Evolutionary conservation across 176 grass and related monocot genomes (phyloP).

Genomic region (Musa schizocarpa): DNA sequence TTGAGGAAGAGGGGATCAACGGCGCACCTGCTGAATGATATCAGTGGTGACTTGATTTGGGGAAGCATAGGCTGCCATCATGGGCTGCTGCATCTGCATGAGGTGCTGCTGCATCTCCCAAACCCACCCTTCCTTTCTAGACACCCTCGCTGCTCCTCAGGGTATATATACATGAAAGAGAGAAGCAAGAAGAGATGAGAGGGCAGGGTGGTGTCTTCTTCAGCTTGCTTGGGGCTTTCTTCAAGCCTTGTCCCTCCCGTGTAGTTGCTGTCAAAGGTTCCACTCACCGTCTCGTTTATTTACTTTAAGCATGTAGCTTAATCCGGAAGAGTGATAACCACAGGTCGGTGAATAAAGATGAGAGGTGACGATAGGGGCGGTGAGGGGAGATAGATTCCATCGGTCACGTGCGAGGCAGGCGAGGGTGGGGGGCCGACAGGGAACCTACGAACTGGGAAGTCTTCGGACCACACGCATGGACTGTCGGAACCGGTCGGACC

Average conservation of each 20-base stretch:
- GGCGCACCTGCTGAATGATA: slow-evolving; percentile 13
- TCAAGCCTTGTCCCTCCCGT: neutral
- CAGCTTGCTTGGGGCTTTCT: slow-evolving; percentile 1
- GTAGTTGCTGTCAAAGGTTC: slow-evolving; percentile 5
- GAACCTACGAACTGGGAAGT: too few relatives aligned
- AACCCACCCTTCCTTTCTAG: neutral
- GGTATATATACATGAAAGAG: neutral
- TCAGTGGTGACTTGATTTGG: slow-evolving; percentile 20
- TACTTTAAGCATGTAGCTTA: neutral
- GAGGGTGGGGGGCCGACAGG: neutral
- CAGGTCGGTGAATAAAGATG: too few relatives aligned
- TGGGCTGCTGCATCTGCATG: slow-evolving; percentile 16
- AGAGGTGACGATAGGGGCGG: neutral
- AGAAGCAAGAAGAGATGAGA: neutral
- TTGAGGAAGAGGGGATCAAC: too few relatives aligned
- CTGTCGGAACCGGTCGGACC: too few relatives aligned
- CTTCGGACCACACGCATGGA: neutral
- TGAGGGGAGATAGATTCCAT: neutral
- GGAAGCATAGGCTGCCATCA: slow-evolving; percentile 19
- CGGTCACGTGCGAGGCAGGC: neutral
- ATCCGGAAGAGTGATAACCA: too few relatives aligned
- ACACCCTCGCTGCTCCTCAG: neutral
- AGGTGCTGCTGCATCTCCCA: slow-evolving; percentile 22
- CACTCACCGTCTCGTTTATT: neutral
- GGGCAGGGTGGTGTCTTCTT: neutral